Percentiles rank a stretch among this genome's conserved stretches.
These are phyloP conservation scores for Claviceps fusiformis DNA, from an alignment of 2,329 filamentous ascomycete species.

Conservation along the genomic window DNA sequence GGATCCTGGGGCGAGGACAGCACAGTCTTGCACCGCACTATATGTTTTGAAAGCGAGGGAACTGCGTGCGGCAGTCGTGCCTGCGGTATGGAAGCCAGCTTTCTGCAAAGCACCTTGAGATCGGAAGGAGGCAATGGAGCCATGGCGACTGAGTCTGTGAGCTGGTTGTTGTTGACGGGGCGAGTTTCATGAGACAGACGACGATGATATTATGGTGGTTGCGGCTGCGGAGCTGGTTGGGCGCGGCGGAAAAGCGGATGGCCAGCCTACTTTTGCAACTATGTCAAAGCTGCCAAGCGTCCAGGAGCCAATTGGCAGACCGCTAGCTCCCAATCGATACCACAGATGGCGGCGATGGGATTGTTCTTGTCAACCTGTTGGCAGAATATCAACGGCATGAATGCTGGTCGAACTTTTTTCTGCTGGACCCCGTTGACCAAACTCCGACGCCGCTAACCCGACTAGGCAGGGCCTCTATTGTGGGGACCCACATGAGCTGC, in stretches of 20 bases:
- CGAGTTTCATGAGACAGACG: not conserved
- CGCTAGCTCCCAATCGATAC: not conserved
- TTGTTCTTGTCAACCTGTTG: not conserved
- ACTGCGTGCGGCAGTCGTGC: conserved; percentile 61
- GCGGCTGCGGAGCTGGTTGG: not conserved
- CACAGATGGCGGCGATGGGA: not conserved
- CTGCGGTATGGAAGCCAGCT: conserved; percentile 57
- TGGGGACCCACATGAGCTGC: not conserved
- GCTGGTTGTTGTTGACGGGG: not conserved
- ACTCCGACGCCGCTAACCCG: not conserved
- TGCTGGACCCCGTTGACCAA: conserved; percentile 3
- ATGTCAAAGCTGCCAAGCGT: not conserved
- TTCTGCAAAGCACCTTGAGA: conserved; percentile 51
- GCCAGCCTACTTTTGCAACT: not conserved
- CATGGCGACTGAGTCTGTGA: not conserved
- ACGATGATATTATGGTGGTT: not conserved
- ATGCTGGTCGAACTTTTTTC: conserved; percentile 14
- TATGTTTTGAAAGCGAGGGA: conserved; percentile 51
- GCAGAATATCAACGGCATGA: not conserved
- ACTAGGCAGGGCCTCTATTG: not conserved
- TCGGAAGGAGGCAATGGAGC: conserved; percentile 30
- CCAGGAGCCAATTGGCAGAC: no score
- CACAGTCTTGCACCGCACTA: conserved; percentile 42
- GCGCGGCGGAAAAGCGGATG: no score
- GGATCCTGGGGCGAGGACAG: conserved; percentile 51